These are phyloP conservation scores for Pleodorina starrii DNA, from an alignment of 139 green algal species.

Conservation along the genomic window DNA sequence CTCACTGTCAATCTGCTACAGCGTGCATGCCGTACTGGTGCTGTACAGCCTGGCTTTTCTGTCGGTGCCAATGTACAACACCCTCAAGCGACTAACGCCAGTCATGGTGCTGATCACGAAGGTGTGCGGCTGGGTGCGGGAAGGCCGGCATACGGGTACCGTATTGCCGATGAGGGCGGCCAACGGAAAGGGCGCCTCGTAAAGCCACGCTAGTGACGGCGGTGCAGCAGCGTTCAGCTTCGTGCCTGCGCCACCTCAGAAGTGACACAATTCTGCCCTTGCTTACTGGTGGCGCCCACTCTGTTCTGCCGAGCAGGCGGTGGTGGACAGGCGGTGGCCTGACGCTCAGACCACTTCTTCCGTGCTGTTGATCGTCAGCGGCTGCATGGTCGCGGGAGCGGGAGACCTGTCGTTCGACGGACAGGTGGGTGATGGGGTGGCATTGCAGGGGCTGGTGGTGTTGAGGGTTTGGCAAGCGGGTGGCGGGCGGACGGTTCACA, in stretches of 20 bases:
- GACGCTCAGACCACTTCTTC: not conserved
- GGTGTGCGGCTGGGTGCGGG: too few species aligned
- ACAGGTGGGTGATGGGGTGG: not conserved
- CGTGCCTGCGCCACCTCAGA: too few species aligned
- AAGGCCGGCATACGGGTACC: too few species aligned
- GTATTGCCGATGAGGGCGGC: too few species aligned
- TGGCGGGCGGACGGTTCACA: too few species aligned
- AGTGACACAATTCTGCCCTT: too few species aligned
- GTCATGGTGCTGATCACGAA: conserved; percentile 68
- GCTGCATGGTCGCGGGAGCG: conserved; percentile 64
- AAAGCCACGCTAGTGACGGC: too few species aligned
- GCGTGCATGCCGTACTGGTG: conserved; percentile 38
- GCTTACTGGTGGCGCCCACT: too few species aligned
- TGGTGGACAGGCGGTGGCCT: not conserved
- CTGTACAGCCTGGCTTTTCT: conserved; percentile 55
- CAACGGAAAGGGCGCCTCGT: too few species aligned
- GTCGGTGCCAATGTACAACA: conserved; percentile 65
- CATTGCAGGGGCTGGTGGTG: too few species aligned
- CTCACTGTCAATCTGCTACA: conserved; percentile 12
- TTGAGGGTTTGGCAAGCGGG: too few species aligned
- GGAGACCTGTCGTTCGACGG: conserved; percentile 66
- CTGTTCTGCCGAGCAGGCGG: not conserved
- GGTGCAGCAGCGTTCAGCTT: too few species aligned
- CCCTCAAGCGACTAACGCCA: conserved; percentile 70
- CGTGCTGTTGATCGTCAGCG: conserved; percentile 56